Base-by-base conservation (phyloP, 2,329 filamentous ascomycete genomes). In the Endothia cerciana region DNA sequence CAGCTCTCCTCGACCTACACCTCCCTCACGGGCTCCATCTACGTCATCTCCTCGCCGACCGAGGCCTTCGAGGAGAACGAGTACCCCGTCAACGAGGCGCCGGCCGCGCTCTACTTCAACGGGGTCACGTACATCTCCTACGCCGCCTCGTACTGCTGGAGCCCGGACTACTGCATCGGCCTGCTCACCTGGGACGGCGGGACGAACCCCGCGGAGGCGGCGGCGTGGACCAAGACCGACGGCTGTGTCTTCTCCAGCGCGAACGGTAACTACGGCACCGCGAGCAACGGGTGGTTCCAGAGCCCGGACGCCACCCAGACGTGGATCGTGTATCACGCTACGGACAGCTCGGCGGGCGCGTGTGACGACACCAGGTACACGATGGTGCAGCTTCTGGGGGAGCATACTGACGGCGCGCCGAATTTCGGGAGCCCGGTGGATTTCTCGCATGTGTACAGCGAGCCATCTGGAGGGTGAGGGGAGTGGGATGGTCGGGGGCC, bases 201-300 rank as follows among this genome's bases (percentile, higher is more conserved):
- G 0, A 79, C 81, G 0, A 80, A 86, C 68, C 85, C 85, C 0
- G 73, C 78, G 17, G 70, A 73, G 19, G 69, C 75, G 0, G 71
- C 71, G 0, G 82, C 79, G 13, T 88, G 85, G 85, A 78, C 73
- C 3, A 87, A 87, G 77, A 80, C 76, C 2, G 71, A 73, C 19
- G 83, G 83, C 0, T 84, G 82, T 10, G 77, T 84, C 2, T 80
- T 87, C 45, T 80, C 77, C 25, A 81, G 78, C 55, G 83, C 80
- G 1, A 86, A 87, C 66, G 84, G 84, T 3, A 85, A 86, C 71
- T 87, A 83, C 60, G 84, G 85, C 17, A 83, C 84, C 0, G 85
- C 83, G 0, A 84, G 87, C 68, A 87, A 87, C 69, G 83, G 82
- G 2, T 87, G 88, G 78, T 87, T 88, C 75, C 76, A 74, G 36